Conservation (phyloP, 768 basidiomycete species). For the Nidularia pulvinata region DNA sequence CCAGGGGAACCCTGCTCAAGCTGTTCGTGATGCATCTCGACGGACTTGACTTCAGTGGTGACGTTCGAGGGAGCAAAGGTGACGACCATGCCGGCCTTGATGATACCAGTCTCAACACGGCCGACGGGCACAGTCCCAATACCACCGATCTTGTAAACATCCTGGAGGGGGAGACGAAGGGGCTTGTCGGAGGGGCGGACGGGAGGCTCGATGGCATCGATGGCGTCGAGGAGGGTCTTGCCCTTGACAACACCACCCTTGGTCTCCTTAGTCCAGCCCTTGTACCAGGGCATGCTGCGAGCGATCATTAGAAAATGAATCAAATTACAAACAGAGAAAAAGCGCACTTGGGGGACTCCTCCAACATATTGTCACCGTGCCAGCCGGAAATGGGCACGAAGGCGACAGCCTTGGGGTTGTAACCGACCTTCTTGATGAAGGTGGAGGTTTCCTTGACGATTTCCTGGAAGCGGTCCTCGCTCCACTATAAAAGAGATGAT, state of each 20-base stretch:
- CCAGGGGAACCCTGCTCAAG: slow-evolving; percentile 93
- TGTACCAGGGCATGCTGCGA: slow-evolving; percentile 97
- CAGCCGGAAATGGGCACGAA: slow-evolving; percentile 99
- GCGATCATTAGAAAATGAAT: not conserved
- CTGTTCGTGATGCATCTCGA: slow-evolving; percentile 99
- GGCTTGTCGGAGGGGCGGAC: slow-evolving; percentile 98
- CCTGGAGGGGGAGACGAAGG: slow-evolving; percentile 99
- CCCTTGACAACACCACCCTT: slow-evolving; percentile 95
- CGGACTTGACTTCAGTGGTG: slow-evolving; percentile 99
- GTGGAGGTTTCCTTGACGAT: slow-evolving; percentile 96
- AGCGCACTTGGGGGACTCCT: slow-evolving; percentile 91
- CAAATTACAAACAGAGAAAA: not conserved
- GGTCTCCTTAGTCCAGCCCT: slow-evolving; percentile 98
- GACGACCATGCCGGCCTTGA: slow-evolving; percentile 99
- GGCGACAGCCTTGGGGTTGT: slow-evolving; percentile 98
- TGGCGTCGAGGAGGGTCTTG: slow-evolving; percentile 99
- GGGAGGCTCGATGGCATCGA: slow-evolving; percentile 99
- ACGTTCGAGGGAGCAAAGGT: slow-evolving; percentile 96
- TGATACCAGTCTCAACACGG: slow-evolving; percentile 99
- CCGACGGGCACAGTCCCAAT: slow-evolving; percentile 99
- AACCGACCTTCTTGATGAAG: slow-evolving; percentile 99
- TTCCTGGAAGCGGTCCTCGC: slow-evolving; percentile 99
- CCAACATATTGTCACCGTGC: slow-evolving; percentile 99
- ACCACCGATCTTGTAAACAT: slow-evolving; percentile 99
- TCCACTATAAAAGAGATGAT: slow-evolving; percentile 66